A percentile compares a stretch with the other conserved stretches of the same genome.
Evolutionary conservation across 116 monocot genomes (phyloP).

Genomic region (Iris pallida): DNA sequence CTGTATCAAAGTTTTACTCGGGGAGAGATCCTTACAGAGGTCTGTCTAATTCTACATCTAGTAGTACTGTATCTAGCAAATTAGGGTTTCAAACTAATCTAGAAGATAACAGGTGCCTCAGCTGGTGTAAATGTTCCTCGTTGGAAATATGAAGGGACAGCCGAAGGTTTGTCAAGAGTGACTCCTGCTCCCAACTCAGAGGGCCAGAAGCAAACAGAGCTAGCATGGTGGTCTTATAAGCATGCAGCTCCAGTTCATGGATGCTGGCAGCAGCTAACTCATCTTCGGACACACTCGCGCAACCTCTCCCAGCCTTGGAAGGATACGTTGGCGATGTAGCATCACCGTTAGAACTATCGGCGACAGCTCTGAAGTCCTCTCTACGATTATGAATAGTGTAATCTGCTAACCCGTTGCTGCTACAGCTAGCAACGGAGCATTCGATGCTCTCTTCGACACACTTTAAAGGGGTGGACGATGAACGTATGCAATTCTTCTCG

Average conservation of each 20-base stretch:
- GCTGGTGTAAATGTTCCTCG: slow-evolving; percentile 54
- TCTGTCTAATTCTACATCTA: too few species aligned
- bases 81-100: background rate
- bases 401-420: slow-evolving; percentile 21
- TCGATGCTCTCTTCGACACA: slow-evolving; percentile 24
- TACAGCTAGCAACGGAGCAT: slow-evolving; percentile 72
- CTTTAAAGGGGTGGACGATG: slow-evolving; percentile 1
- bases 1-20: too few species aligned
- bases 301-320: background rate
- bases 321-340: slow-evolving; percentile 15
- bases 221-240: slow-evolving; percentile 52
- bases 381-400: slow-evolving; percentile 10
- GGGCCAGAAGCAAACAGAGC: slow-evolving; percentile 59
- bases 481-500: slow-evolving; percentile 28
- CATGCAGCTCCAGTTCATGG: slow-evolving; percentile 54
- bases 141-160: slow-evolving; percentile 63
- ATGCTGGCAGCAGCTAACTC: slow-evolving; percentile 18
- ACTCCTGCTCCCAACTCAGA: slow-evolving; percentile 81
- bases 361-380: slow-evolving; percentile 6
- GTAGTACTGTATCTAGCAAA: too few species aligned
- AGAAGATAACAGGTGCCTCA: slow-evolving; percentile 8
- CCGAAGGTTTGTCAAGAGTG: slow-evolving; percentile 61
- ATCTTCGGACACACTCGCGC: background rate
- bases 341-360: slow-evolving; percentile 25
- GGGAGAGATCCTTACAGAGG: too few species aligned